Base-by-base conservation (phyloP, 1,284 basidiomycete genomes). In the Trametes pubescens region DNA sequence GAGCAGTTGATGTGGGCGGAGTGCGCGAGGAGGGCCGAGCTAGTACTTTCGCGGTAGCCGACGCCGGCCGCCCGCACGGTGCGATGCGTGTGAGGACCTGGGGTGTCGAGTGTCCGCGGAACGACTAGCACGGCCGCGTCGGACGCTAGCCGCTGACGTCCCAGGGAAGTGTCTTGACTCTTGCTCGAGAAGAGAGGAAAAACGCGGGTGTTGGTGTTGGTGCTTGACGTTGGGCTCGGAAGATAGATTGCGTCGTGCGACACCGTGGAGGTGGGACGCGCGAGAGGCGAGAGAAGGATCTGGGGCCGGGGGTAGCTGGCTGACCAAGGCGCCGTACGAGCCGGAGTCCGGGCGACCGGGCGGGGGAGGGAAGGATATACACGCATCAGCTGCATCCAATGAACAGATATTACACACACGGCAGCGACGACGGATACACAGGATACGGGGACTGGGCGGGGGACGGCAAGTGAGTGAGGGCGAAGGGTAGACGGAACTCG, bases 341-440 rank as follows among this genome's bases (percentile, higher is more conserved):
- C 40, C 57, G 57, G 57, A 38, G 7, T 51, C 24, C 57, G 35
- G 47, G 46, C 37, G 51, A 38, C 24, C 14, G 40, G 37, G 11
- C 29, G 24, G 13, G n/a, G 38, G 29, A 22, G 24, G 10, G 52
- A 56, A 21, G 18, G 47, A 48, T 35, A 43, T 35, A 56, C 38
- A 37, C 51, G 38, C 18, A 47, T 51, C 58, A 47, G 58, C 58
- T 58, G 57, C 55, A 52, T 46, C 38, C 43, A 52, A 48, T 38
- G 43, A 35, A 49, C 55, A 61, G 60, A 57, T 62, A 62, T 62
- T 62, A 62, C 60, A 65, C 35, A 49, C 49, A 35, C 49, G 48
- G 29, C 48, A 18, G 43, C 18, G 43, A 26, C 46, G 43, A 26
- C 46, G 16, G 26, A 13, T 49, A 49, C 29, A 32, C 24, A 29